Percentiles rank a stretch among this genome's conserved stretches.
These are phyloP conservation scores for Backusella mclennaniae DNA, from an alignment of 192 early-diverging fungal species.

Conservation along the genomic window DNA sequence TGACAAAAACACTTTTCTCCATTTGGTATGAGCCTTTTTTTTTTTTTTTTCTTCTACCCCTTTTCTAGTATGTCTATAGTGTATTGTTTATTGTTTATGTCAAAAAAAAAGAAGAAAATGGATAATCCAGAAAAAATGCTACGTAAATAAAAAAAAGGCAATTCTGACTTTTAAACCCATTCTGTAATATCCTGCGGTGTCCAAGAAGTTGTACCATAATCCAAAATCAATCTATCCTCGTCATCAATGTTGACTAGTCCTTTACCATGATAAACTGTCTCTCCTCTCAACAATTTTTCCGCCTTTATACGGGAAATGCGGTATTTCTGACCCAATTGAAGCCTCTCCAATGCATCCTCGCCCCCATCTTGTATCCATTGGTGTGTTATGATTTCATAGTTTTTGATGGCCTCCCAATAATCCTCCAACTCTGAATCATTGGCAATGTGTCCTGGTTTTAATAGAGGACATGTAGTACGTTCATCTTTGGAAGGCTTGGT, in stretches of 20 bases:
- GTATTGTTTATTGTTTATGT: background rate
- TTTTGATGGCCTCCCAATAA: background rate
- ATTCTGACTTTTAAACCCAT: slow-evolving; percentile 11
- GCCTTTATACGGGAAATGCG: slow-evolving; percentile 22
- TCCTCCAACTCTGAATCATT: background rate
- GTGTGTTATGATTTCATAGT: slow-evolving; percentile 1
- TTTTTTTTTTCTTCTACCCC: background rate
- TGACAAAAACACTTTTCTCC: background rate
- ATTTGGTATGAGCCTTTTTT: background rate
- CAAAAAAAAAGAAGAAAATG: background rate
- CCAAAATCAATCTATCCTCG: background rate
- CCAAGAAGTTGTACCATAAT: slow-evolving; percentile 4
- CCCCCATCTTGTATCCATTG: slow-evolving; percentile 2
- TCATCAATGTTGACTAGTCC: background rate
- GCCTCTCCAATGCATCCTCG: background rate
- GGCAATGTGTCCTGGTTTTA: background rate
- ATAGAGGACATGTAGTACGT: too few relatives aligned
- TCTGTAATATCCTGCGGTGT: slow-evolving; percentile 16
- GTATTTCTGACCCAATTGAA: slow-evolving; percentile 14
- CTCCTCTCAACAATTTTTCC: slow-evolving; percentile 13
- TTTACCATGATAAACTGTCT: slow-evolving; percentile 16
- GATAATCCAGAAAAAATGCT: background rate
- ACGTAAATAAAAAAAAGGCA: background rate
- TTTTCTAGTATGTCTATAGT: background rate
- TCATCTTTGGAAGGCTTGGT: slow-evolving; percentile 6